Evolutionary conservation across 148 eudicot species (phyloP).

Genomic region (Talinum fruticosum): DNA sequence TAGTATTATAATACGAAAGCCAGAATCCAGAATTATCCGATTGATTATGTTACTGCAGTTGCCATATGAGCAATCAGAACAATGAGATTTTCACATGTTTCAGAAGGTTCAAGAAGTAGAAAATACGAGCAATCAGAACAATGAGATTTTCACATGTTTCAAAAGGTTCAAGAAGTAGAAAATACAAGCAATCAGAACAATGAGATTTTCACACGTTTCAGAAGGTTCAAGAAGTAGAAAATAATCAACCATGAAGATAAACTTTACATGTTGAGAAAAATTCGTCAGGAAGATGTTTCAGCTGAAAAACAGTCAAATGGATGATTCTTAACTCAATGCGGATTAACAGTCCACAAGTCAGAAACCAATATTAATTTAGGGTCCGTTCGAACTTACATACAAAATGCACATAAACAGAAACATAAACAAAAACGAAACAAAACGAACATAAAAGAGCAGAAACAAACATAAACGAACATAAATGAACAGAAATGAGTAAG

Average conservation of each 20-base stretch:
- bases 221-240: not conserved
- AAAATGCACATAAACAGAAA: no score
- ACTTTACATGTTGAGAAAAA: no score
- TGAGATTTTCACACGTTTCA: not conserved
- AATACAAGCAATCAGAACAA: not conserved
- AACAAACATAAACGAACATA: no score
- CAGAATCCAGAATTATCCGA: slow-evolving; percentile 44
- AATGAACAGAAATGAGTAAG: no score
- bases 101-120: not conserved
- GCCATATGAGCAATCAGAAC: slow-evolving; percentile 57
- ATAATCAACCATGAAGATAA: no score
- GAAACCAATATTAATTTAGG: no score
- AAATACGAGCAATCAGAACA: not conserved
- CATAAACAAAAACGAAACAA: no score
- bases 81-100: slow-evolving; percentile 1
- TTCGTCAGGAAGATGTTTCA: slow-evolving; percentile 12
- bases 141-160: not conserved
- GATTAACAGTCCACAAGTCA: no score
- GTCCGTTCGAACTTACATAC: no score
- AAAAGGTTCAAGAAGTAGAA: not conserved
- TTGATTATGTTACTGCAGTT: slow-evolving; percentile 48
- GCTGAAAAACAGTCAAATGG: not conserved
- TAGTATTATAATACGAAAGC: slow-evolving; percentile 53
- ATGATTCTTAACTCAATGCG: no score
- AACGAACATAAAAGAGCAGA: no score